These are phyloP conservation scores for Neopestalotiopsis sp. DNA, from an alignment of 2,329 filamentous ascomycete species.

Conservation along the genomic window DNA sequence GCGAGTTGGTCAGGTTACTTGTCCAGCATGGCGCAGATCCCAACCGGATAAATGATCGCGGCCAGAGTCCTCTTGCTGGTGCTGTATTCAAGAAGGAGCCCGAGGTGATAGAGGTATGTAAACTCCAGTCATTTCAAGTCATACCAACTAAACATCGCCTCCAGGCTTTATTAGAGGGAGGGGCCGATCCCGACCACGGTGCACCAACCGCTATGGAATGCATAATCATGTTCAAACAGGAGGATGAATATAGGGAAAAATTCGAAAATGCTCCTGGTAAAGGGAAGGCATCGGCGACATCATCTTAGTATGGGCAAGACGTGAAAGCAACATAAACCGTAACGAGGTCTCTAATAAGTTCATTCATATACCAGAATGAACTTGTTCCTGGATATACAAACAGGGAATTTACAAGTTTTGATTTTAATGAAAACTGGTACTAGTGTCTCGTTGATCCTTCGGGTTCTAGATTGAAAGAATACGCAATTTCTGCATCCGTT, in stretches of 20 bases:
- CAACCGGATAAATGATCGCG: slow-evolving; percentile 70
- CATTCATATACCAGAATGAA: too few relatives aligned
- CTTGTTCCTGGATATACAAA: too few relatives aligned
- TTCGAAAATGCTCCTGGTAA: slow-evolving; percentile 56
- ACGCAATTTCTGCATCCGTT: too few relatives aligned
- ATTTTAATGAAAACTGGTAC: too few relatives aligned
- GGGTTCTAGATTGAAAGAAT: too few relatives aligned
- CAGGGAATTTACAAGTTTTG: too few relatives aligned
- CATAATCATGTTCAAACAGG: slow-evolving; percentile 57
- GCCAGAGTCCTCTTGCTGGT: slow-evolving; percentile 73
- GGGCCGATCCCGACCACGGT: slow-evolving; percentile 60
- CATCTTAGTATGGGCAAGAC: background rate
- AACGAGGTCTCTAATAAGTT: too few relatives aligned
- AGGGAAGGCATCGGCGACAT: slow-evolving; percentile 42
- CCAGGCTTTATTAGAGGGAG: slow-evolving; percentile 54
- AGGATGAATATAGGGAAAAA: slow-evolving; percentile 53
- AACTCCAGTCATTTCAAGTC: background rate
- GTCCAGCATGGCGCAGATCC: slow-evolving; percentile 69
- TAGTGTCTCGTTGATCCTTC: too few relatives aligned
- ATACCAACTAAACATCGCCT: slow-evolving; percentile 8
- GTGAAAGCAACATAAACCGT: too few relatives aligned
- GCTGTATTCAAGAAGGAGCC: slow-evolving; percentile 76
- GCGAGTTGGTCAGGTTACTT: slow-evolving; percentile 63
- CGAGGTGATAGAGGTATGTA: slow-evolving; percentile 61
- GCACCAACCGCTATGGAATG: slow-evolving; percentile 55